phyloP scores from a whole-genome alignment of 192 early-diverging fungal species.

The Phlyctochytrium arcticum region DNA sequence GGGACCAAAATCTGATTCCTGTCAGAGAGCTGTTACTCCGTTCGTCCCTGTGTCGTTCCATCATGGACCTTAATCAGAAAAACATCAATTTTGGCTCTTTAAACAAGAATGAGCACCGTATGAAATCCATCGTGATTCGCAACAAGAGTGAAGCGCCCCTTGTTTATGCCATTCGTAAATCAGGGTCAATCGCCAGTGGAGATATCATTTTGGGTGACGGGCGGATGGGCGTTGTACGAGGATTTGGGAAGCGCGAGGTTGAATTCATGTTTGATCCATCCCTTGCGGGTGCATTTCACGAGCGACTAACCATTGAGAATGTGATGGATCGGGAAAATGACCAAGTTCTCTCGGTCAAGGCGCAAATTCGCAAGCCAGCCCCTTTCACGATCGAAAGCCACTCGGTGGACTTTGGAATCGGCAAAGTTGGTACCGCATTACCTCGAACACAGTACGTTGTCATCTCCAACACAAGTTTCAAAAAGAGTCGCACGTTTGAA shows the following conservation, averaged over 20 bases:
- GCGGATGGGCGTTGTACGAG: conserved; percentile 82
- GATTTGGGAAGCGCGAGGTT: conserved; percentile 86
- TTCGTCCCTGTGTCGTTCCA: conserved; percentile 73
- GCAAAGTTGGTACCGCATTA: conserved; percentile 53
- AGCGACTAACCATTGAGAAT: conserved; percentile 84
- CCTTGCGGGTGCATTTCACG: conserved; percentile 80
- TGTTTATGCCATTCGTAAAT: conserved; percentile 89
- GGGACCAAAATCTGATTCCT: conserved; percentile 62
- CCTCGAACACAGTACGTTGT: conserved; percentile 57
- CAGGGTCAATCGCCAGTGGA: conserved; percentile 90
- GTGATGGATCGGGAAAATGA: conserved; percentile 79
- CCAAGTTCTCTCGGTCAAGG: conserved; percentile 81
- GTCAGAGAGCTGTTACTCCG: conserved; percentile 88
- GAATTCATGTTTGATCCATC: conserved; percentile 91
- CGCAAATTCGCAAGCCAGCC: conserved; percentile 79
- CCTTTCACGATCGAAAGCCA: conserved; percentile 78
- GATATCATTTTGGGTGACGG: conserved; percentile 79
- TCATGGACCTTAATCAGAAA: conserved; percentile 92
- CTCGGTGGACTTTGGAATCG: conserved; percentile 72
- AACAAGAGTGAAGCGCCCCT: conserved; percentile 87
- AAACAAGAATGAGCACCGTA: conserved; percentile 76
- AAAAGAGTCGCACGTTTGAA: conserved; percentile 75
- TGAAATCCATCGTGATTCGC: conserved; percentile 82
- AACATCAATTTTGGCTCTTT: conserved; percentile 95
- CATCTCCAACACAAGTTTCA: conserved; percentile 75